Base-by-base conservation (phyloP, 345 rosid genomes). In the Syzygium aromaticum region DNA sequence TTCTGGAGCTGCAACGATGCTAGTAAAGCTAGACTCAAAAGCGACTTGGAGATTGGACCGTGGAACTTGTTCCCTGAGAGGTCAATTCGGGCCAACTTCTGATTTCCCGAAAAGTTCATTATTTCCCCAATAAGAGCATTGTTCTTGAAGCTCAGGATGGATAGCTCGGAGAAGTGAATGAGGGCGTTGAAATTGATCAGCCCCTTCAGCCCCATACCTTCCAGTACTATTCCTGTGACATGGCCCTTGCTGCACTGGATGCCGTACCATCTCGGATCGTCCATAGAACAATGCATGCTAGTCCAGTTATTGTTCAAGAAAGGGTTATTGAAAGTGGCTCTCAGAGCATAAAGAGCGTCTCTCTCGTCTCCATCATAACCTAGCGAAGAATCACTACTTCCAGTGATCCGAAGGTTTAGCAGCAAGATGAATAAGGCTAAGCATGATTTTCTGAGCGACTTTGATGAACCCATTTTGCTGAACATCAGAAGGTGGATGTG, bases 1-100 rank as follows among this genome's bases (percentile, higher is more conserved):
- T 88, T 89, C 78, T 93, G 93, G 85, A 94, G 93, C 89, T 88
- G 94, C 90, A 92, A 52, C 16, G 93, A 92, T 54, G 54, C 88
- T 85, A 93, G 54, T 13, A 56, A 54, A 33, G 83, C n/a, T 30
- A 92, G 89, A 87, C 82, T 51, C n/a, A 87, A 51, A 23, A 93
- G 86, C 0, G 93, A 91, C 28, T 23, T 6, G 0, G 92, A 82
- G 84, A 93, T 90, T 13, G 85, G 77, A 16, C 94, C 94, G 0
- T 33, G 84, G 11, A 93, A 87, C 85, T 33, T 87, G 90, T 94
- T 94, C 19, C 84, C 80, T 0, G 94, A 92, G 64, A 93, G 90
- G 87, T 92, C 87, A 6, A 94, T n/a, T 19, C 21, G 14, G 57
- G 53, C 84, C 88, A 92, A 57, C 85, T 91, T 91, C 64, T 49